A percentile compares a stretch with the other conserved stretches of the same genome.
These are phyloP conservation scores for Xylariales sp. DNA, from an alignment of 2,329 filamentous ascomycete genomes.

Conservation along the genomic window DNA sequence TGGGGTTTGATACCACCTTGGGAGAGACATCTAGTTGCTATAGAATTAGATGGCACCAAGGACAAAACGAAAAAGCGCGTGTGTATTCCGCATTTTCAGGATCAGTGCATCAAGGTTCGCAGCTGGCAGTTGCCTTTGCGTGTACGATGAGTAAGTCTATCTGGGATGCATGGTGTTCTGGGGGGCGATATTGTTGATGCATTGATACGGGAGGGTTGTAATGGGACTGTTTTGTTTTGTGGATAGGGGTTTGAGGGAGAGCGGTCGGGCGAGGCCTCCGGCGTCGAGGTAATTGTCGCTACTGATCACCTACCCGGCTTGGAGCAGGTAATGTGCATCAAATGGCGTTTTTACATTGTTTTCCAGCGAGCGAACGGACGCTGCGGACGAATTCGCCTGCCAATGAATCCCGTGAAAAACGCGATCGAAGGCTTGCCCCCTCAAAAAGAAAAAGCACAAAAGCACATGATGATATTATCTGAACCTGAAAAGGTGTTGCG, in stretches of 20 bases:
- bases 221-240: no score
- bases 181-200: slow-evolving; percentile 7
- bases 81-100: slow-evolving; percentile 37
- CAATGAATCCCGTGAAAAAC: slow-evolving; percentile 1
- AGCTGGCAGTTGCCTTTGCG: slow-evolving; percentile 20
- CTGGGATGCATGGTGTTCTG: slow-evolving; percentile 22
- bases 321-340: slow-evolving; percentile 6
- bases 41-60: slow-evolving; percentile 28
- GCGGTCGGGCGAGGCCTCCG: neutral
- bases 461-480: slow-evolving; percentile 16
- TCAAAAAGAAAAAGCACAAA: slow-evolving; percentile 13
- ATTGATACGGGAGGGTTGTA: neutral
- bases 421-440: slow-evolving; percentile 1
- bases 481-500: slow-evolving; percentile 27
- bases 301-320: neutral
- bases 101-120: slow-evolving; percentile 27
- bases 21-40: slow-evolving; percentile 26
- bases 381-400: slow-evolving; percentile 5
- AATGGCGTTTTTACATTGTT: slow-evolving; percentile 4
- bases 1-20: slow-evolving; percentile 25
- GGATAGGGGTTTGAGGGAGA: neutral
- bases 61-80: slow-evolving; percentile 34
- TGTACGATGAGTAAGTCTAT: slow-evolving; percentile 23
- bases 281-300: slow-evolving; percentile 1
- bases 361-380: slow-evolving; percentile 2